phyloP scores from a whole-genome alignment of 2,329 filamentous ascomycete genomes.

The Pseudogymnoascus sp. region DNA sequence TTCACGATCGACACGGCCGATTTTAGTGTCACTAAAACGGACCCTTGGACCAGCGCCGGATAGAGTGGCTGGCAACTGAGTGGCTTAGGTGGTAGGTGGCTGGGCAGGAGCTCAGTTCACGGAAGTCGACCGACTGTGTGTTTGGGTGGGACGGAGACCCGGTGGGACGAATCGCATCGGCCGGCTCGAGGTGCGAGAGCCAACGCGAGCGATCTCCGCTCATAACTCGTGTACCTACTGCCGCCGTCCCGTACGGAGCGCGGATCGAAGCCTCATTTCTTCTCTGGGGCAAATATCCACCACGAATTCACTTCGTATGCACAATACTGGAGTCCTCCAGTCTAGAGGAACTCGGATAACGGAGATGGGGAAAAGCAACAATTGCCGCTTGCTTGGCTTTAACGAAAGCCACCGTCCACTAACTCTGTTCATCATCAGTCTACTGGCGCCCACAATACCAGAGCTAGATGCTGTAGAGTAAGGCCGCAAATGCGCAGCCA shows the following conservation, averaged over 20 bases:
- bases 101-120: neutral
- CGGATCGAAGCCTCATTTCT: neutral
- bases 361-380: neutral
- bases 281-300: neutral
- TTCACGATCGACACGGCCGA: neutral
- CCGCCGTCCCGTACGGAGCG: neutral
- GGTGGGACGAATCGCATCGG: neutral
- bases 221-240: neutral
- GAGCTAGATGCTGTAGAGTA: neutral
- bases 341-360: neutral
- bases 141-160: neutral
- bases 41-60: neutral
- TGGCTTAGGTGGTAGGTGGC: neutral
- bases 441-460: neutral
- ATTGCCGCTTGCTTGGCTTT: neutral
- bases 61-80: neutral
- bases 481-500: neutral
- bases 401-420: neutral
- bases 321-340: neutral
- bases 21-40: neutral
- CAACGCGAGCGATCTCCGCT: neutral
- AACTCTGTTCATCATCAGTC: neutral
- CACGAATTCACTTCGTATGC: neutral
- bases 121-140: neutral
- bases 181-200: neutral